Percentiles rank a stretch among this genome's conserved stretches.
These are phyloP conservation scores for Dactylella cylindrospora DNA, from an alignment of 2,329 filamentous ascomycete species.

Conservation along the genomic window DNA sequence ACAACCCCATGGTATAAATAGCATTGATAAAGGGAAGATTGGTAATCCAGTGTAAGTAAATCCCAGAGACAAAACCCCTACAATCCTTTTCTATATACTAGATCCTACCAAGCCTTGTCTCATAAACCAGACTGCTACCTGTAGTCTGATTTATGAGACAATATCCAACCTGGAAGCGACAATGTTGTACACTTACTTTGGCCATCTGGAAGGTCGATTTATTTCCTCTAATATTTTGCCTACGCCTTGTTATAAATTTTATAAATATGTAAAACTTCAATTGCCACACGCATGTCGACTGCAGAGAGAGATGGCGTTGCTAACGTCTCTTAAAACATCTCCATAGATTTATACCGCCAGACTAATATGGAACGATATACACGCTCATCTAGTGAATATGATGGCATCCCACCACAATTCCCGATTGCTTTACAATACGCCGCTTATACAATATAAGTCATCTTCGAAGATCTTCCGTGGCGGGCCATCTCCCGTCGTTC, in stretches of 20 bases:
- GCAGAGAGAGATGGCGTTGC: too few relatives aligned
- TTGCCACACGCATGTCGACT: too few relatives aligned
- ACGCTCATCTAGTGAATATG: conserved; percentile 46
- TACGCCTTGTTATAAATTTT: conserved; percentile 49
- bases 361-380: conserved; percentile 49
- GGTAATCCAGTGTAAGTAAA: conserved; percentile 52
- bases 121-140: too few relatives aligned
- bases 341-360: conserved; percentile 48
- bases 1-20: conserved; percentile 52
- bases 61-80: conserved; percentile 51
- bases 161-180: conserved; percentile 50
- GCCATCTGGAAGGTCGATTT: conserved; percentile 50
- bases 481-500: conserved; percentile 50
- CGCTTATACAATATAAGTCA: conserved; percentile 50
- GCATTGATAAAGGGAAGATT: conserved; percentile 51
- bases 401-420: conserved; percentile 45
- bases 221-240: conserved; percentile 48
- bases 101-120: conserved; percentile 51
- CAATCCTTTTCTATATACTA: conserved; percentile 52
- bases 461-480: conserved; percentile 50
- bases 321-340: conserved; percentile 2
- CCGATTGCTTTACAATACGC: conserved; percentile 50
- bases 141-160: too few relatives aligned
- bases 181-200: conserved; percentile 52
- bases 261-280: conserved; percentile 49